Base-by-base conservation (phyloP, 495 filamentous ascomycete genomes). In the Neurospora tetraspora region DNA sequence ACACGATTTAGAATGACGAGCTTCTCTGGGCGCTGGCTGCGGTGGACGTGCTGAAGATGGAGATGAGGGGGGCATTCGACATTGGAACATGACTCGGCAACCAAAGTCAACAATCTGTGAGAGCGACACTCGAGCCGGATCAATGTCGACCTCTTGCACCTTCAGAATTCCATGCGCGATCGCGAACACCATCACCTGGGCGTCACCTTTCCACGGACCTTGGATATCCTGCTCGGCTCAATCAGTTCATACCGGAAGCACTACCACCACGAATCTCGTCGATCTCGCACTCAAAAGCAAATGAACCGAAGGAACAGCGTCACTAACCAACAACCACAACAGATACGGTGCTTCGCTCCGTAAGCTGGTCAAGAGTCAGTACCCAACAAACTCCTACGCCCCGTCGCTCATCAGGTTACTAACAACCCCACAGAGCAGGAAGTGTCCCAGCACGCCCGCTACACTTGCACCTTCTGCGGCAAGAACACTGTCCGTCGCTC, bases 331-430 rank as follows among this genome's bases (percentile, higher is more conserved):
- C 39, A 69, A 65, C 20, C 47, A 42, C 18, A 40, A 69, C 40
- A 82, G 96, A 91, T 99, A 99, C 86, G 96, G 96, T 91, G 96
- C 96, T 83, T 99, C 96, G 80, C 93, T 99, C 85, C 93, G 96
- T 88, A 99, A 98, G 89, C 96, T 98, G 85, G 93, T 98, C 82
- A 99, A 99, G 93, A 97, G 68, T 61, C 14, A 61, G 53, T 61
- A 34, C 53, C 53, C 53, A 61, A 61, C 53, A 34, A 0, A 53
- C 47, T 27, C 27, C 53, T 7, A 18, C 27, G 7, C 27, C 53
- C 2, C 27, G 14, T 18, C 14, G 3, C 47, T 61, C 14, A 18
- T 16, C 53, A 18, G 53, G 27, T 61, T 34, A 61, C 72, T 76
- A 72, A 76, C 74, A 18, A 38, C 70, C 53, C 53, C 47, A 42